Evolutionary conservation across 768 basidiomycete species (phyloP).

Genomic region (Myochromella boudieri): DNA sequence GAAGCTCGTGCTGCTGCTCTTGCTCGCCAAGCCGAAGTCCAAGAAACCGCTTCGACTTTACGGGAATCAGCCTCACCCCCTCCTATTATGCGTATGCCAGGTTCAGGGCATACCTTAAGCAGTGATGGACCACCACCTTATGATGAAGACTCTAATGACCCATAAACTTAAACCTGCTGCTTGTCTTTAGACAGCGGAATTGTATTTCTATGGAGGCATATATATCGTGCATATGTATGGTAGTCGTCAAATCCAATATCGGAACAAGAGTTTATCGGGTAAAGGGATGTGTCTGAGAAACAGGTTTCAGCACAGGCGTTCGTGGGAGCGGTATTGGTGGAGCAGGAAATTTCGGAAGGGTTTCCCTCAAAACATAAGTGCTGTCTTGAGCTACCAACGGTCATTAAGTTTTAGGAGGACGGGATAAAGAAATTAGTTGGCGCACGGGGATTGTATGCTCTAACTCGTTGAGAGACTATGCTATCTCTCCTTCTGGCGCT

Average conservation of each 20-base stretch:
- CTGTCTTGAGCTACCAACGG: conserved; percentile 12
- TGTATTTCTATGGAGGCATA: not conserved
- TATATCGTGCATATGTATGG: not conserved
- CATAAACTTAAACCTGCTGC: not conserved
- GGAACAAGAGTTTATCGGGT: too few species aligned
- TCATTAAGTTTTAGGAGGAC: not conserved
- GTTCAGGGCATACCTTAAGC: conserved; percentile 36
- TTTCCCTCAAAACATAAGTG: conserved; percentile 21
- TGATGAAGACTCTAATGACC: conserved; percentile 10
- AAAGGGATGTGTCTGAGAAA: conserved; percentile 12
- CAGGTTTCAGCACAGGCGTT: too few species aligned
- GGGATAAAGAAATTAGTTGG: not conserved
- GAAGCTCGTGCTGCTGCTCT: conserved; percentile 35
- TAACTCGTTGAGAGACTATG: conserved; percentile 34
- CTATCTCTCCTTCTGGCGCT: conserved; percentile 30
- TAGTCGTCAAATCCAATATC: not conserved
- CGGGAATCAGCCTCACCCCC: conserved; percentile 15
- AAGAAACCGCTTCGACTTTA: conserved; percentile 2
- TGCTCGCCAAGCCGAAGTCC: conserved; percentile 18
- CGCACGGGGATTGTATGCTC: conserved; percentile 27
- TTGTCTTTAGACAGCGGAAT: not conserved
- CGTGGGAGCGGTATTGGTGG: conserved; percentile 33
- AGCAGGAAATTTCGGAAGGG: conserved; percentile 36
- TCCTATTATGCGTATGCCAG: conserved; percentile 31
- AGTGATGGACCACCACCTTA: conserved; percentile 21